Evolutionary conservation across 163 green algal genomes (phyloP).

Genomic region (Scenedesmus sp.): DNA sequence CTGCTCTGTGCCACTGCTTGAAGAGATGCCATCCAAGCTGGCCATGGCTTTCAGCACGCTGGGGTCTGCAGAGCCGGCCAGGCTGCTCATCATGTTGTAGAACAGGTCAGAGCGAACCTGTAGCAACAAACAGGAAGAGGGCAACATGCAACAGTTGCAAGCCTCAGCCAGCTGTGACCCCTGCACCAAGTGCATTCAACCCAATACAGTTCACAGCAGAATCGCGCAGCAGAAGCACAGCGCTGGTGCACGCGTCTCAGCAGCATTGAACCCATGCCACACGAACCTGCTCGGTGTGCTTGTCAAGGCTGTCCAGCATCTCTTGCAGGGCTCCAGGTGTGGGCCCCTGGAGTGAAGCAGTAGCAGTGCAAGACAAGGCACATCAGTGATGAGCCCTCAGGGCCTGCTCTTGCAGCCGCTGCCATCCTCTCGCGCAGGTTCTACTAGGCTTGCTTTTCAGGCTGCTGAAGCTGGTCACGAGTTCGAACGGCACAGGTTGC

Average conservation of each 20-base stretch:
- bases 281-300: slow-evolving; percentile 48
- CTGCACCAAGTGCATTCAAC: background rate
- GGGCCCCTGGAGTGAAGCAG: slow-evolving; percentile 36
- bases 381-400: background rate
- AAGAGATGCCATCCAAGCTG: background rate
- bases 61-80: background rate
- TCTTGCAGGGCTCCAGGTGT: slow-evolving; percentile 48
- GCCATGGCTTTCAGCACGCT: slow-evolving; percentile 24
- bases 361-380: background rate
- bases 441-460: background rate
- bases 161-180: background rate
- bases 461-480: background rate
- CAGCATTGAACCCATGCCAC: background rate
- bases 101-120: slow-evolving; percentile 41
- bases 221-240: background rate
- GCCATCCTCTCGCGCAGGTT: background rate
- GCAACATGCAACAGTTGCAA: background rate
- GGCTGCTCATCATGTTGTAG: background rate
- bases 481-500: background rate
- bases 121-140: background rate
- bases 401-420: background rate
- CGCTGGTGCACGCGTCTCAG: background rate
- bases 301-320: slow-evolving; percentile 45
- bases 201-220: background rate
- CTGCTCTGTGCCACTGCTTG: slow-evolving; percentile 36